Evolutionary conservation across 1,139 yeast species (phyloP), one percentile per base, ranked within the genome.

Genomic region (Suhomyces coccinellae): DNA sequence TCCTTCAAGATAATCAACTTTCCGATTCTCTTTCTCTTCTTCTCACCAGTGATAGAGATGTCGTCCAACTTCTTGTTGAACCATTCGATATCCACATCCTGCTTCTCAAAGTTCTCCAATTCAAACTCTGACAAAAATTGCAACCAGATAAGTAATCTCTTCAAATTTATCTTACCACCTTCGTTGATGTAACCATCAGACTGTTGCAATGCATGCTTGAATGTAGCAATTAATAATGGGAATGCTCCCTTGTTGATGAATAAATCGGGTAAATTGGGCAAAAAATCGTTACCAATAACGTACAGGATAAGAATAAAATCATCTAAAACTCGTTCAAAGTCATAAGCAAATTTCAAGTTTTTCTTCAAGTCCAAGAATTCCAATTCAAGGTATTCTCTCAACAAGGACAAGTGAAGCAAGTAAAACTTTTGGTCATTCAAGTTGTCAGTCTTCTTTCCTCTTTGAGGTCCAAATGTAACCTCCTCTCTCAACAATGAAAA

Each of bases 251-350:
- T 93, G 61, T 90, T 91, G 56, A 95, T 80, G 64, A 88, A 90
- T 58, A 95, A 74, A 63, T 91, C 96, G 1, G 99, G 99, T 57
- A 95, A 77, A 62, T 93, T 89, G n/a, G 99, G 99, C 59, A 95
- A 78, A 81, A 95, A 95, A 77, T 95, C 99, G 62, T 95, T 95
- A 58, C 99, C 99, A 59, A 95, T 88, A 49, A 93, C 96, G 61
- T 88, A 91, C 83, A 89, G 82, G 59, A 93, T 86, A 48, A 95
- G 76, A 54, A 95, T 88, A 56, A 91, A 90, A 66, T 95, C 99
- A 67, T 95, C 99, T 53, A 95, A 69, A 31, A 91, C 77, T 53
- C 91, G 78, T 65, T 95, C 99, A 66, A 95, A 91, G 65, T 87
- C 83, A 58, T 85, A 93, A 31, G 82, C 85, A 58, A 90, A 89